These are phyloP conservation scores for Botrytis tulipae DNA, from an alignment of 2,329 filamentous ascomycete species.

Conservation along the genomic window DNA sequence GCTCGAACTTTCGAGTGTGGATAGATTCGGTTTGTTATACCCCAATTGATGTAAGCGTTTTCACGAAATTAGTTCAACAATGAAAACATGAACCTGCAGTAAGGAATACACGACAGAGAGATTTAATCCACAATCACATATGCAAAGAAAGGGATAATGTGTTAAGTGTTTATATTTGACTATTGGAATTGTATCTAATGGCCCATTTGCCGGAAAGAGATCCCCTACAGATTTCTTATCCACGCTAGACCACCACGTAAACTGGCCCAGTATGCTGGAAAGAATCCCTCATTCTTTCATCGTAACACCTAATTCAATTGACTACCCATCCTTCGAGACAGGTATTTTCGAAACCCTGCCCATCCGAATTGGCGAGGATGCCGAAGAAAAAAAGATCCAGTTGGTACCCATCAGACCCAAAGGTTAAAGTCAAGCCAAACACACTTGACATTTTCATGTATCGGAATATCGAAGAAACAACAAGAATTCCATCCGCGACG, in stretches of 20 bases:
- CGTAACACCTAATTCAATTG: neutral
- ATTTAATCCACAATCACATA: neutral
- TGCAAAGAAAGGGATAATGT: neutral
- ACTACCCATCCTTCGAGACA: neutral
- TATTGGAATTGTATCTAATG: neutral
- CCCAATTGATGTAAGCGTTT: neutral
- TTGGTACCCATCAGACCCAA: neutral
- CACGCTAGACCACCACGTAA: neutral
- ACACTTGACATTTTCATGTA: neutral
- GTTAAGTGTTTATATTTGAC: neutral
- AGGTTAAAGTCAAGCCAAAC: neutral
- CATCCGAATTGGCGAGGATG: neutral
- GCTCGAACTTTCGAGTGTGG: neutral
- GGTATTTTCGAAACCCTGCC: neutral
- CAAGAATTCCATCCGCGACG: neutral
- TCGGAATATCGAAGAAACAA: neutral
- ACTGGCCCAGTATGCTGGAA: conserved; percentile 1
- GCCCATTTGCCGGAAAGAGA: neutral
- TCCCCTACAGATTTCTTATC: neutral
- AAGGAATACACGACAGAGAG: neutral
- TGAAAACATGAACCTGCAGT: no score
- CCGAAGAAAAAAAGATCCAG: neutral
- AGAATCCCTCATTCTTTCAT: neutral
- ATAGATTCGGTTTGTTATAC: neutral
- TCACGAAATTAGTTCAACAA: no score